Evolutionary conservation across 768 basidiomycete genomes (phyloP), one percentile per base, ranked within the genome.

Genomic region (Hypholoma sublateritium): DNA sequence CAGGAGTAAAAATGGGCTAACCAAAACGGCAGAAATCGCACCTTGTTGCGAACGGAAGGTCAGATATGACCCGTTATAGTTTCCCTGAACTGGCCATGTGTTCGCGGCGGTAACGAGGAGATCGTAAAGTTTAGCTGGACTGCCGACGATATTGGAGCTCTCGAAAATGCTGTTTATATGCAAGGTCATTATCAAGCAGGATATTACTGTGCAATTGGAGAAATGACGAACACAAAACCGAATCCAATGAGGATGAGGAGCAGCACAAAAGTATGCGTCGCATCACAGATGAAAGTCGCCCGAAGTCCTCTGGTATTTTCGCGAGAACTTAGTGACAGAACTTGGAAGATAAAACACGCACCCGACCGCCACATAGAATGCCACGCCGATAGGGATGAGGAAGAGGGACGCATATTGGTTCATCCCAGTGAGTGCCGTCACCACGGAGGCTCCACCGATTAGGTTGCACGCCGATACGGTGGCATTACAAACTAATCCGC

Each of bases 341-440:
- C 3, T 28, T 28, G 6, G 6, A n/a, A 7, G 9, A 32, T 6
- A 5, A 6, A 32, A 32, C 58, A 53, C 53, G 14, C 42, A 61
- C 60, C 63, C 63, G 17, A 61, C 60, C 5, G 62, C 63, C 25
- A 74, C 74, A 57, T 78, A 77, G 24, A 72, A 65, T 21, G 69
- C 69, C 21, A 77, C 74, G 11, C 72, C 74, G 6, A 77, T 57
- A 1, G 77, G 77, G n/a, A 77, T 70, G 12, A 79, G 66, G 64
- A 75, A 73, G 36, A 69, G 66, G 9, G 74, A 72, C 1, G 76
- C 76, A 55, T 71, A 70, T 22, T 70, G 64, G 50, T 72, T 73
- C 67, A 75, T 76, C 7, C 74, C 75, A n/a, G 76, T 76, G 36
- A 78, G 62, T 1, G 73, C 68, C 54, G 70, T 71, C 25, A 78